phyloP scores from a whole-genome alignment of 177 flowering plant genomes.

The Vitis hybrid region DNA sequence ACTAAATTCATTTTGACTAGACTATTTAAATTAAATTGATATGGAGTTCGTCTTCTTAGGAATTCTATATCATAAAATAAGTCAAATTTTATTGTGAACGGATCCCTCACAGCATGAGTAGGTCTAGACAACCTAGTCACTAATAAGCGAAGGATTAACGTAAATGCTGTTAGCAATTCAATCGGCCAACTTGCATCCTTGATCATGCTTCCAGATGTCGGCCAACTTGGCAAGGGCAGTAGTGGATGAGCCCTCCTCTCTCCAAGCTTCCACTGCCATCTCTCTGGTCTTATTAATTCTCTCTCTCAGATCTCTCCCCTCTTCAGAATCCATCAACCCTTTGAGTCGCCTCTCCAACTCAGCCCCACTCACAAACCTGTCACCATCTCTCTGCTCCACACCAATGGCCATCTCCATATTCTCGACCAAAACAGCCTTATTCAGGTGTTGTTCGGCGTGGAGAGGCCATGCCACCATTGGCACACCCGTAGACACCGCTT shows the following conservation, averaged over 20 bases:
- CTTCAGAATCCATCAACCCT: constrained; percentile 24
- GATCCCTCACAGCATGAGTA: no score
- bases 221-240: constrained; percentile 5
- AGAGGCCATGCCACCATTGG: constrained; percentile 18
- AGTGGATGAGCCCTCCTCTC: constrained; percentile 12
- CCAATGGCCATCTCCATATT: constrained; percentile 12
- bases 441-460: constrained; percentile 11
- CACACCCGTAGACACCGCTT: constrained; percentile 9
- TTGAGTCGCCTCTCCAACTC: constrained; percentile 19
- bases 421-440: constrained; percentile 12
- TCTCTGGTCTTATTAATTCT: neutral
- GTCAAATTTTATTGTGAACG: no score
- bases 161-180: no score
- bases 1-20: no score
- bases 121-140: no score
- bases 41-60: no score
- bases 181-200: no score
- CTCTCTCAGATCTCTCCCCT: constrained; percentile 6
- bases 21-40: no score
- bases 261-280: constrained; percentile 1
- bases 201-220: no score
- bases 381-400: constrained; percentile 1
- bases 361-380: constrained; percentile 10
- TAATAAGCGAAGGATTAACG: no score
- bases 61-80: no score